These are phyloP conservation scores for Daldinia caldariorum DNA, from an alignment of 495 filamentous ascomycete species.

Conservation along the genomic window DNA sequence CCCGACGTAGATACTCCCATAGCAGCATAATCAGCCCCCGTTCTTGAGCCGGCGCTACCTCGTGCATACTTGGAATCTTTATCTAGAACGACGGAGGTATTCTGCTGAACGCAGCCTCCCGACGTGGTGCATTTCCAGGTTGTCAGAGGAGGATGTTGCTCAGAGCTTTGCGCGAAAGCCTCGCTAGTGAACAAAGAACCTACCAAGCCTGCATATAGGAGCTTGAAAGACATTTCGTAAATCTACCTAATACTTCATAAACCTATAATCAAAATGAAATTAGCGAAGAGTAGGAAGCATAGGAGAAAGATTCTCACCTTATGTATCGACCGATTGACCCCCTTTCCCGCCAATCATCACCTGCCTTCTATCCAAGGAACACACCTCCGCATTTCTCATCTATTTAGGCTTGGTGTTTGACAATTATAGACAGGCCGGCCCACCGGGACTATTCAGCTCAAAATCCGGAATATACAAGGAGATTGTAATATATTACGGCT, in stretches of 20 bases:
- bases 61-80: slow-evolving; percentile 43
- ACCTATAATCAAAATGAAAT: slow-evolving; percentile 13
- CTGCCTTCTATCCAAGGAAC: slow-evolving; percentile 14
- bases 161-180: slow-evolving; percentile 42
- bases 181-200: slow-evolving; percentile 32
- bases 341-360: slow-evolving; percentile 29
- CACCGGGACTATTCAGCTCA: slow-evolving; percentile 34
- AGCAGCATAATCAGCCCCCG: slow-evolving; percentile 38
- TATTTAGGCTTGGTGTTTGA: slow-evolving; percentile 42
- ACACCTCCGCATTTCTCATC: slow-evolving; percentile 36
- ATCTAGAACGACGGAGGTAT: slow-evolving; percentile 56
- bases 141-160: slow-evolving; percentile 49
- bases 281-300: slow-evolving; percentile 26
- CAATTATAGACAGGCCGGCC: slow-evolving; percentile 29
- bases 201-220: slow-evolving; percentile 35
- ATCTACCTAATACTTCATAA: slow-evolving; percentile 6
- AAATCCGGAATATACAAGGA: slow-evolving; percentile 38
- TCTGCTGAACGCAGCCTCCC: slow-evolving; percentile 51
- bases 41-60: slow-evolving; percentile 37
- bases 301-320: slow-evolving; percentile 24
- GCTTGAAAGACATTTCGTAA: slow-evolving; percentile 42
- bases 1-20: slow-evolving; percentile 42
- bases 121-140: slow-evolving; percentile 55
- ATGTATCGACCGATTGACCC: slow-evolving; percentile 21
- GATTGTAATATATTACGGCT: slow-evolving; percentile 33